phyloP scores from a whole-genome alignment of 805 yeast genomes.

The Ogataea polymorpha region DNA sequence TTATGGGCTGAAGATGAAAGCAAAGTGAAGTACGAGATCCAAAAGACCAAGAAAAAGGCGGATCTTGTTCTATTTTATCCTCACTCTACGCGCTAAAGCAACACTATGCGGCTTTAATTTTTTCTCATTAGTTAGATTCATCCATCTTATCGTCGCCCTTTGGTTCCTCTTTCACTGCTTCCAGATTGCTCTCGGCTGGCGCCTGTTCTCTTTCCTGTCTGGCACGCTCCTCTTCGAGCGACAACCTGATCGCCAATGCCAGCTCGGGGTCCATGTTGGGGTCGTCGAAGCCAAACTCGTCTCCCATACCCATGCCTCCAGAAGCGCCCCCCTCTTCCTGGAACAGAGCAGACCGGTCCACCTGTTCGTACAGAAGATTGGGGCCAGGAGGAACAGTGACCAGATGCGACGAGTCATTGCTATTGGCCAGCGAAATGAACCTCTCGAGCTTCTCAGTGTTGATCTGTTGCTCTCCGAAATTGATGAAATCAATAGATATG shows the following conservation, averaged over 20 bases:
- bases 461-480: slow-evolving; percentile 82
- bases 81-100: slow-evolving; percentile 15
- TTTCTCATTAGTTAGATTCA: slow-evolving; percentile 18
- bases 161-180: slow-evolving; percentile 23
- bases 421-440: slow-evolving; percentile 70
- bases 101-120: slow-evolving; percentile 8
- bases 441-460: slow-evolving; percentile 79
- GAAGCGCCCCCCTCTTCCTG: slow-evolving; percentile 57
- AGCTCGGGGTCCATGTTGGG: slow-evolving; percentile 95
- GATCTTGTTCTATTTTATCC: slow-evolving; percentile 3
- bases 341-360: slow-evolving; percentile 73
- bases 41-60: slow-evolving; percentile 5
- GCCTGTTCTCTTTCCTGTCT: slow-evolving; percentile 77
- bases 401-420: slow-evolving; percentile 74
- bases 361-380: slow-evolving; percentile 73
- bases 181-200: slow-evolving; percentile 16
- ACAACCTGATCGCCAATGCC: slow-evolving; percentile 91
- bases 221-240: slow-evolving; percentile 90
- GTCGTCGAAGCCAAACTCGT: slow-evolving; percentile 69
- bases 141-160: slow-evolving; percentile 22
- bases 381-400: slow-evolving; percentile 89
- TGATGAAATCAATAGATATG: slow-evolving; percentile 83
- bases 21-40: slow-evolving; percentile 10
- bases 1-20: slow-evolving; percentile 9
- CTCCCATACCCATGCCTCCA: slow-evolving; percentile 36